A percentile compares a stretch with the other conserved stretches of the same genome.
phyloP scores from a whole-genome alignment of 202 grass and related monocot genomes.

The Panicum virgatum region DNA sequence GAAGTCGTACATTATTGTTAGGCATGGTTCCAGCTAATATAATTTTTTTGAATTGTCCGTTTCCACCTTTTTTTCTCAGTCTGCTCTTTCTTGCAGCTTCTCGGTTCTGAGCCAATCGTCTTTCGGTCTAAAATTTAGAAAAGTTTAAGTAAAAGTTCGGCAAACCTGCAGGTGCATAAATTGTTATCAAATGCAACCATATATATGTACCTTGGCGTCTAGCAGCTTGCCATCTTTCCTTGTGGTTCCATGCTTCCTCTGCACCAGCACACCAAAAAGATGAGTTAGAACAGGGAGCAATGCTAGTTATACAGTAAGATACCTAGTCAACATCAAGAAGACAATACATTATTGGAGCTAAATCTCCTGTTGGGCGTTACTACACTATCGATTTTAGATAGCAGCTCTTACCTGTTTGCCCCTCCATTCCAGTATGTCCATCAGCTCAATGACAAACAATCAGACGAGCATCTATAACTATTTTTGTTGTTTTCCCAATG shows the following conservation, averaged over 20 bases:
- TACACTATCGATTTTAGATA: slow-evolving; percentile 17
- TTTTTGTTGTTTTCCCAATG: slow-evolving; percentile 12
- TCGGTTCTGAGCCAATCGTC: slow-evolving; percentile 88
- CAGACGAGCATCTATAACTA: slow-evolving; percentile 15
- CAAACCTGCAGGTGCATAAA: slow-evolving; percentile 28
- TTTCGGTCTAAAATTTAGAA: slow-evolving; percentile 57
- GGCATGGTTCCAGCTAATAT: not conserved
- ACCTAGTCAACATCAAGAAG: slow-evolving; percentile 21
- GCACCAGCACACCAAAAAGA: slow-evolving; percentile 32
- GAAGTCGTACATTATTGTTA: slow-evolving; percentile 4
- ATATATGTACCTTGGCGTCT: slow-evolving; percentile 93
- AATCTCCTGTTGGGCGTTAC: slow-evolving; percentile 31
- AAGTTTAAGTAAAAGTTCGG: slow-evolving; percentile 12
- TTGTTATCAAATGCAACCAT: slow-evolving; percentile 19
- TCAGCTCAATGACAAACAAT: slow-evolving; percentile 18
- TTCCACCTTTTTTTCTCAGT: slow-evolving; percentile 81
- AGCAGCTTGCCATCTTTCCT: slow-evolving; percentile 64
- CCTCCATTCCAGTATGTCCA: slow-evolving; percentile 25
- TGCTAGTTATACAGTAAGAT: slow-evolving; percentile 32
- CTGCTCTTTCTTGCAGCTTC: slow-evolving; percentile 94
- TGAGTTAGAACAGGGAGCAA: slow-evolving; percentile 31
- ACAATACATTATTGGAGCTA: slow-evolving; percentile 23
- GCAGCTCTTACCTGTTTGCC: slow-evolving; percentile 4
- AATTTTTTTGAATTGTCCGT: not conserved
- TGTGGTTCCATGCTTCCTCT: slow-evolving; percentile 64